A percentile compares a stretch with the other conserved stretches of the same genome.
phyloP scores from a whole-genome alignment of 352 stramenopile genomes.

The Phytophthora hybrid region DNA sequence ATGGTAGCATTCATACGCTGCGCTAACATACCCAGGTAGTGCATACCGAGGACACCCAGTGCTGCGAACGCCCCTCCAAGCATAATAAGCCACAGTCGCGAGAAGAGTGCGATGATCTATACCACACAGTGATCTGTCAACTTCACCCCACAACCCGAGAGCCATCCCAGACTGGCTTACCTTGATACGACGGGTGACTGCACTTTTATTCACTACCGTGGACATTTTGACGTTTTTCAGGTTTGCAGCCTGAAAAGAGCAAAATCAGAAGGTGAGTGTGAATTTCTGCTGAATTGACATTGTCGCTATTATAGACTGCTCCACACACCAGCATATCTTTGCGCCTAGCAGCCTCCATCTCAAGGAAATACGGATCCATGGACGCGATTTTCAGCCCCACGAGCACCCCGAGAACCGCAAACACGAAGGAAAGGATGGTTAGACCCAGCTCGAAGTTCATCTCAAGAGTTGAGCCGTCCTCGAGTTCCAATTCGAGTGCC shows the following conservation, averaged over 20 bases:
- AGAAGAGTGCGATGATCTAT: conserved; percentile 69
- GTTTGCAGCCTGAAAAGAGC: conserved; percentile 34
- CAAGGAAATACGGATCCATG: conserved; percentile 67
- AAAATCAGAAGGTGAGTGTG: background rate
- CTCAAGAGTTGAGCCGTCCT: conserved; percentile 43
- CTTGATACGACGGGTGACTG: conserved; percentile 43
- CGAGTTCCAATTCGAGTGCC: conserved; percentile 42
- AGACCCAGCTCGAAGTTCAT: conserved; percentile 67
- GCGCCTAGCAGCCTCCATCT: conserved; percentile 57
- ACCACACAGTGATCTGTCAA: background rate
- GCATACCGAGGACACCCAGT: conserved; percentile 70
- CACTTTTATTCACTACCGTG: conserved; percentile 44
- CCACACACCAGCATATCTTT: conserved; percentile 51
- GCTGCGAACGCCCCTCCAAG: conserved; percentile 60
- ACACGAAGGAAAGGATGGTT: conserved; percentile 64
- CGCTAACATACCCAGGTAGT: conserved; percentile 74
- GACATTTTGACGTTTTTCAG: conserved; percentile 52
- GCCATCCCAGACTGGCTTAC: conserved; percentile 11
- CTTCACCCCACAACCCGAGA: background rate
- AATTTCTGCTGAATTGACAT: background rate
- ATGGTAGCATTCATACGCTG: conserved; percentile 56
- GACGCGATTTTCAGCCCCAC: conserved; percentile 65
- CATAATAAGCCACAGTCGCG: conserved; percentile 59
- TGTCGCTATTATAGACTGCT: background rate
- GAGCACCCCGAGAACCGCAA: conserved; percentile 58